Percentiles rank a stretch among this genome's conserved stretches.
These are phyloP conservation scores for Purshia tridentata DNA, from an alignment of 306 rosid species.

Conservation along the genomic window DNA sequence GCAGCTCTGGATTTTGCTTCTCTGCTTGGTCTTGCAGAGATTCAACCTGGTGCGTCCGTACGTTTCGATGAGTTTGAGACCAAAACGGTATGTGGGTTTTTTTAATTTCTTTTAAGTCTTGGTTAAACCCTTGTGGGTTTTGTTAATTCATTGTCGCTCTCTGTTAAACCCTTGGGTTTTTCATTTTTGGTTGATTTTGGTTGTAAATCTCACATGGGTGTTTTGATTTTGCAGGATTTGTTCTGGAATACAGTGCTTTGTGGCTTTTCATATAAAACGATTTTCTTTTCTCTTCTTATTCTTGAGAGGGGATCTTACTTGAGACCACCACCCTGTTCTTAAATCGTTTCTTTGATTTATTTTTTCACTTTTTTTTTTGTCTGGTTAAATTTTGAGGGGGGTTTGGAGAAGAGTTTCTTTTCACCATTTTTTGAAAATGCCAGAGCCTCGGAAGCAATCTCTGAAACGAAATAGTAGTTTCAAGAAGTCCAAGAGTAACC, in stretches of 20 bases:
- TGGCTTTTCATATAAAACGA: constrained; percentile 59
- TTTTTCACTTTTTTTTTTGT: background rate
- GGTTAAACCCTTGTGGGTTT: background rate
- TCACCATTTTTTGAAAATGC: constrained; percentile 23
- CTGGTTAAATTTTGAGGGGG: constrained; percentile 37
- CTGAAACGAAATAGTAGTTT: background rate
- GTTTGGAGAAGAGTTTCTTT: constrained; percentile 27
- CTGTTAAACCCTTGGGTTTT: background rate
- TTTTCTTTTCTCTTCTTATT: constrained; percentile 56
- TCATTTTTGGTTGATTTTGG: background rate
- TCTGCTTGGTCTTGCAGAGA: constrained; percentile 39
- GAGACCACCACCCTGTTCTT: constrained; percentile 28
- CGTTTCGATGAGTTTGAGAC: constrained; percentile 90
- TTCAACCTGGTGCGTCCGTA: constrained; percentile 32
- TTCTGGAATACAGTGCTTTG: constrained; percentile 62
- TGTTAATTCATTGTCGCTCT: background rate
- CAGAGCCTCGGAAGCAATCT: constrained; percentile 28
- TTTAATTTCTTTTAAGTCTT: background rate
- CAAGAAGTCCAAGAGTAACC: constrained; percentile 23
- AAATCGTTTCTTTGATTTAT: constrained; percentile 2
- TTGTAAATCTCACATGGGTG: background rate
- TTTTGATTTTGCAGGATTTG: constrained; percentile 59
- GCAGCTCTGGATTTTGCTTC: constrained; percentile 54
- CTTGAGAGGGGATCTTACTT: constrained; percentile 64
- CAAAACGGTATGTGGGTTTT: constrained; percentile 48